phyloP scores from a whole-genome alignment of 2,329 filamentous ascomycete genomes.

The Aspergillus nomiae region DNA sequence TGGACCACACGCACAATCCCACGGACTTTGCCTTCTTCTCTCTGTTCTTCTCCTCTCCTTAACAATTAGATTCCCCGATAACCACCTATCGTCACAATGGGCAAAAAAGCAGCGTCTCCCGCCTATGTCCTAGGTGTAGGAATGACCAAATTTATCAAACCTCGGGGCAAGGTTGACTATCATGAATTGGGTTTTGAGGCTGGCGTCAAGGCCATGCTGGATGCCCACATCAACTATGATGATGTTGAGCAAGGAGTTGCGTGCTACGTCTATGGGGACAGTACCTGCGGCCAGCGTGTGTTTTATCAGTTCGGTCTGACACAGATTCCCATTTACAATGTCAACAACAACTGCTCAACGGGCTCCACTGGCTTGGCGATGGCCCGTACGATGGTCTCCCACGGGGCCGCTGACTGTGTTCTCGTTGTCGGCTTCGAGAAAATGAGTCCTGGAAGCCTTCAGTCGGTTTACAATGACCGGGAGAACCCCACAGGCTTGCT shows the following conservation, averaged over 20 bases:
- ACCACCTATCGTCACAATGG: constrained; percentile 44
- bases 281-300: constrained; percentile 90
- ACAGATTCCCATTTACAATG: constrained; percentile 92
- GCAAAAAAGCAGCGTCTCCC: constrained; percentile 53
- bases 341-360: constrained; percentile 98
- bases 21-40: not conserved
- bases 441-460: constrained; percentile 90
- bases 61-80: not conserved
- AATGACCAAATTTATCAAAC: constrained; percentile 99
- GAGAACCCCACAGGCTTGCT: constrained; percentile 76
- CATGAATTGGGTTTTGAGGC: constrained; percentile 93
- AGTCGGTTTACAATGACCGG: constrained; percentile 82
- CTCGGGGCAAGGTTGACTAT: constrained; percentile 90
- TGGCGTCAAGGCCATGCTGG: constrained; percentile 79
- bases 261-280: constrained; percentile 98
- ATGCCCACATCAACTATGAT: constrained; percentile 85
- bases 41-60: not conserved
- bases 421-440: constrained; percentile 96
- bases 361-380: constrained; percentile 89
- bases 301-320: constrained; percentile 99
- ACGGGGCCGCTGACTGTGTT: constrained; percentile 83
- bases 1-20: not conserved
- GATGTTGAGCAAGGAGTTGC: constrained; percentile 92
- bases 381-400: constrained; percentile 74
- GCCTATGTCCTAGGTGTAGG: constrained; percentile 94